Evolutionary conservation across 352 stramenopile genomes (phyloP).

Genomic region (Globisporangium middletonii): DNA sequence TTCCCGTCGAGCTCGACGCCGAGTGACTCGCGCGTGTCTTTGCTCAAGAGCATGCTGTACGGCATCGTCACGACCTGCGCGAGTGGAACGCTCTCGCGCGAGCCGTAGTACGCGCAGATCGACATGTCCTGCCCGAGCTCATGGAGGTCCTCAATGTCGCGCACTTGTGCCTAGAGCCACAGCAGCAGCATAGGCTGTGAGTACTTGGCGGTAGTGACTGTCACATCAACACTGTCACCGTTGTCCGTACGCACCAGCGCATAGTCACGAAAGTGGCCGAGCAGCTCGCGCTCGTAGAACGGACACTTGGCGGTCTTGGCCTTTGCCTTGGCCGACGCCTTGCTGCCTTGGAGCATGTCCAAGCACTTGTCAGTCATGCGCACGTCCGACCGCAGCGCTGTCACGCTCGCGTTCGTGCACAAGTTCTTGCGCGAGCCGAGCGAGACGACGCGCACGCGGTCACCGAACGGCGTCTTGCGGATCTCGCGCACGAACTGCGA

Average conservation of each 20-base stretch:
- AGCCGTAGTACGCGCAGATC: slow-evolving; percentile 97
- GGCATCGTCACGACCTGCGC: slow-evolving; percentile 90
- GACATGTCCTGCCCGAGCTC: slow-evolving; percentile 86
- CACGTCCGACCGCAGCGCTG: slow-evolving; percentile 59
- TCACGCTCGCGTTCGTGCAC: slow-evolving; percentile 73
- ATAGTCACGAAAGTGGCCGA: slow-evolving; percentile 72
- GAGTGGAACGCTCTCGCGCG: slow-evolving; percentile 81
- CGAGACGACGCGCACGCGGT: slow-evolving; percentile 69
- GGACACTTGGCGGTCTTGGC: slow-evolving; percentile 67
- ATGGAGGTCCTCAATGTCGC: slow-evolving; percentile 96
- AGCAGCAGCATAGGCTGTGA: not conserved
- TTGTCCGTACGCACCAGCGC: slow-evolving; percentile 27
- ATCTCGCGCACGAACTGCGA: slow-evolving; percentile 88
- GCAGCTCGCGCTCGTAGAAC: slow-evolving; percentile 76
- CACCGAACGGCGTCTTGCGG: slow-evolving; percentile 67
- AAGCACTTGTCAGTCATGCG: slow-evolving; percentile 82
- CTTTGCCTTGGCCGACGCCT: slow-evolving; percentile 37
- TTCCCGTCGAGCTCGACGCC: slow-evolving; percentile 81
- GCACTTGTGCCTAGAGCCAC: slow-evolving; percentile 50
- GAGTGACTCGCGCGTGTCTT: slow-evolving; percentile 86
- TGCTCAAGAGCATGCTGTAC: slow-evolving; percentile 91
- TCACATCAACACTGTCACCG: not conserved
- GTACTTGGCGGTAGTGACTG: not conserved
- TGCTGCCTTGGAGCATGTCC: slow-evolving; percentile 80
- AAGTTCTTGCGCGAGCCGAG: slow-evolving; percentile 83